Evolutionary conservation across 2,329 filamentous ascomycete genomes (phyloP).

Genomic region (Nemania diffusa): DNA sequence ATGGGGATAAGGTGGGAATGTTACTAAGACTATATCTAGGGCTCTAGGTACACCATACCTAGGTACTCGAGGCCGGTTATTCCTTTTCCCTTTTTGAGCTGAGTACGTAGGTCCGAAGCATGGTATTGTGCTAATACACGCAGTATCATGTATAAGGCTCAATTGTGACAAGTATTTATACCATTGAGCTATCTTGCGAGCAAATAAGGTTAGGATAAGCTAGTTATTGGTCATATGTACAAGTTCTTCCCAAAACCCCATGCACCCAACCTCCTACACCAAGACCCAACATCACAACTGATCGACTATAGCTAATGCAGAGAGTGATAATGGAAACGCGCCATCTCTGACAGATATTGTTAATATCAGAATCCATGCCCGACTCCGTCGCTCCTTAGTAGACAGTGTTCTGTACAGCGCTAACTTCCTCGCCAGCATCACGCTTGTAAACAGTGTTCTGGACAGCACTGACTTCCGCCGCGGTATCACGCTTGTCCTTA

Average conservation of each 20-base stretch:
- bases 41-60: too few species aligned
- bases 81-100: too few species aligned
- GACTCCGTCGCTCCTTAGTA: neutral
- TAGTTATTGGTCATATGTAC: neutral
- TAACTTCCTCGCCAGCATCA: neutral
- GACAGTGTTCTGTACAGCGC: neutral
- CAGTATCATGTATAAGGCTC: too few species aligned
- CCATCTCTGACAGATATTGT: neutral
- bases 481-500: neutral
- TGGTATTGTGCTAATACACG: too few species aligned
- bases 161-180: neutral
- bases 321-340: neutral
- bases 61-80: too few species aligned
- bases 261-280: neutral
- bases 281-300: neutral
- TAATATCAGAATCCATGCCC: neutral
- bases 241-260: neutral
- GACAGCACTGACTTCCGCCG: neutral
- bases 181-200: constrained; percentile 2
- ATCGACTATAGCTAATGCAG: neutral
- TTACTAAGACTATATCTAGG: too few species aligned
- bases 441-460: neutral
- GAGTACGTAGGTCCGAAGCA: too few species aligned
- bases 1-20: too few species aligned
- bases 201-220: neutral